These are phyloP conservation scores for Dioscorea alata DNA, from an alignment of 106 monocot genomes.

Conservation along the genomic window DNA sequence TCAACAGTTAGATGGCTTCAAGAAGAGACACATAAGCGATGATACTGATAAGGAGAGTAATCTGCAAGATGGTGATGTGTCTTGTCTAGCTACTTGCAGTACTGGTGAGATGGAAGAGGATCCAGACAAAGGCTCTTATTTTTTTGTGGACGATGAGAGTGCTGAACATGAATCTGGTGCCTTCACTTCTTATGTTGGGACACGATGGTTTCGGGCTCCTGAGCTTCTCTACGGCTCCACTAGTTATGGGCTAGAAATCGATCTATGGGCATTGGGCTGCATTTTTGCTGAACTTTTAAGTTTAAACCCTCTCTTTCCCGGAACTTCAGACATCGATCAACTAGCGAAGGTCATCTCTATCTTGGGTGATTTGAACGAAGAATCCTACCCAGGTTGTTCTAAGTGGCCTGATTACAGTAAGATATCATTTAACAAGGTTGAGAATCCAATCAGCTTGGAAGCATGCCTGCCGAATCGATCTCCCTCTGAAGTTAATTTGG, in stretches of 20 bases:
- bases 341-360: constrained; percentile 63
- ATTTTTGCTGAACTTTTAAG: constrained; percentile 72
- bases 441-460: constrained; percentile 61
- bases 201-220: constrained; percentile 84
- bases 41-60: constrained; percentile 39
- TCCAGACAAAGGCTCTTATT: constrained; percentile 37
- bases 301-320: constrained; percentile 73
- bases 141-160: constrained; percentile 29
- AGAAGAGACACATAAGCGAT: constrained; percentile 34
- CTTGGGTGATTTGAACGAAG: constrained; percentile 69
- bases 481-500: constrained; percentile 38
- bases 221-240: constrained; percentile 86
- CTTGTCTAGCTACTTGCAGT: constrained; percentile 89
- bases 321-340: constrained; percentile 83
- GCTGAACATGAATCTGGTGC: constrained; percentile 34
- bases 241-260: constrained; percentile 64
- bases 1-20: constrained; percentile 41
- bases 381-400: constrained; percentile 58
- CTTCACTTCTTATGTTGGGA: constrained; percentile 82
- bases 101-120: constrained; percentile 70
- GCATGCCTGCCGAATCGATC: constrained; percentile 41
- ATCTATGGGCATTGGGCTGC: constrained; percentile 87
- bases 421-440: constrained; percentile 63
- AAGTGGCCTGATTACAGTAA: constrained; percentile 75
- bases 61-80: constrained; percentile 59